Evolutionary conservation across 805 yeast genomes (phyloP), one percentile per base, ranked within the genome.

Genomic region (Suhomyces prunicola): DNA sequence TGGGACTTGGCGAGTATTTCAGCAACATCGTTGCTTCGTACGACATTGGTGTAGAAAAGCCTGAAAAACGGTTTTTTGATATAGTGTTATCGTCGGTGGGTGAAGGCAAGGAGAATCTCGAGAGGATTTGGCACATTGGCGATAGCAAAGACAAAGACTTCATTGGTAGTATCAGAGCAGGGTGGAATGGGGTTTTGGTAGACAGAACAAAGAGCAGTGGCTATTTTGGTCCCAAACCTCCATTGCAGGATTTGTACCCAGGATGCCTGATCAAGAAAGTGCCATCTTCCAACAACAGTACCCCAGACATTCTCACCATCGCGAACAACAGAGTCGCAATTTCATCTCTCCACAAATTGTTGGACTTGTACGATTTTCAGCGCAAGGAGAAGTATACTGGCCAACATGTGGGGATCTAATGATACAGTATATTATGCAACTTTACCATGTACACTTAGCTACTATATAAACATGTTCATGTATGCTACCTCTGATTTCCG

Each of bases 61-160:
- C 91, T 0, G 69, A 74, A 47, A 62, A 64, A 4, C 62, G 54
- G 35, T 80, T 86, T 57, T 86, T 80, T 60, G 71, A 78, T 19
- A 50, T 58, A 12, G 74, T 79, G 3, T 47, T 72, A 3, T 52
- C 64, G 1, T 73, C 47, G 29, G 27, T 29, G 66, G 49, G 52
- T 69, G 35, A 51, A 57, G 4, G 51, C 39, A 53, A 53, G 8
- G 56, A 60, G 10, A 53, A 49, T 26, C 51, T 69, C 17, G 62
- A 60, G 24, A 61, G 59, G 60, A 65, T 73, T 47, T 86, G 88
- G 88, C 93, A 87, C 63, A 68, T 86, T 47, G 93, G 93, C 0
- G 92, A 87, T 61, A 83, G 80, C 57, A 64, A 74, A 36, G 67
- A 67, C 6, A 81, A 82, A 48, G 93, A 87, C 62, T 71, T 80